A percentile compares a stretch with the other conserved stretches of the same genome.
Evolutionary conservation across 495 filamentous ascomycete species (phyloP).

Genomic region (Penicillium longicatenatum): DNA sequence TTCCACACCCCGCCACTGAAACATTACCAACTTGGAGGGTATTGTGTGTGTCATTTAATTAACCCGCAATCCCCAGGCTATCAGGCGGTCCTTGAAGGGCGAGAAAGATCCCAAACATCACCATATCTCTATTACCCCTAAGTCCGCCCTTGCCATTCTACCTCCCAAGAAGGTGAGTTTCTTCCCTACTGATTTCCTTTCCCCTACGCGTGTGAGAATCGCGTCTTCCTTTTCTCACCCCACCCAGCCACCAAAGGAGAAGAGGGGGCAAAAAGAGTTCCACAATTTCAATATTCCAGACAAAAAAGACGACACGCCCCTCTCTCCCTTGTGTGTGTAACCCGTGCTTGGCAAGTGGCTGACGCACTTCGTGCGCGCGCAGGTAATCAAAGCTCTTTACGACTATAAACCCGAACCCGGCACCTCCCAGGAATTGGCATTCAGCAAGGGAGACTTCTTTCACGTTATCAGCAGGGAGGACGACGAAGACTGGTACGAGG

Average conservation of each 20-base stretch:
- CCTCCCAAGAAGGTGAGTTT: constrained; percentile 88
- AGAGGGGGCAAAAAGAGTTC: constrained; percentile 1
- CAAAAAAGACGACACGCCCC: constrained; percentile 7
- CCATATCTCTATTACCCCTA: constrained; percentile 86
- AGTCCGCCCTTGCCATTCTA: constrained; percentile 91
- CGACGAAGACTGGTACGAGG: constrained; percentile 96
- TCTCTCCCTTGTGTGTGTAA: constrained; percentile 20
- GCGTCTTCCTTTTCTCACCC: not conserved
- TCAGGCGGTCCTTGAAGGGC: constrained; percentile 84
- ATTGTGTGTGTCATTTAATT: constrained; percentile 16
- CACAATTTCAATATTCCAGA: constrained; percentile 1
- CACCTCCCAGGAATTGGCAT: constrained; percentile 74
- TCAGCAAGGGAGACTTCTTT: constrained; percentile 95
- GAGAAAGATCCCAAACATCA: constrained; percentile 75
- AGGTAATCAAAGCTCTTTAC: constrained; percentile 98
- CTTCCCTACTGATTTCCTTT: constrained; percentile 1
- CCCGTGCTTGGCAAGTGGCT: constrained; percentile 18
- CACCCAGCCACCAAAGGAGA: constrained; percentile 1
- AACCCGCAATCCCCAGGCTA: constrained; percentile 53
- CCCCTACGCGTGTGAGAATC: not conserved
- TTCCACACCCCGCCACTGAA: constrained; percentile 13
- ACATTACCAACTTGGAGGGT: constrained; percentile 11
- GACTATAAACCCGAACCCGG: constrained; percentile 78
- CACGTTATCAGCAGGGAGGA: constrained; percentile 97
- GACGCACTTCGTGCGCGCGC: constrained; percentile 14